Evolutionary conservation across 1,139 yeast species (phyloP).

Genomic region (Debaryomycetaceae sp.): DNA sequence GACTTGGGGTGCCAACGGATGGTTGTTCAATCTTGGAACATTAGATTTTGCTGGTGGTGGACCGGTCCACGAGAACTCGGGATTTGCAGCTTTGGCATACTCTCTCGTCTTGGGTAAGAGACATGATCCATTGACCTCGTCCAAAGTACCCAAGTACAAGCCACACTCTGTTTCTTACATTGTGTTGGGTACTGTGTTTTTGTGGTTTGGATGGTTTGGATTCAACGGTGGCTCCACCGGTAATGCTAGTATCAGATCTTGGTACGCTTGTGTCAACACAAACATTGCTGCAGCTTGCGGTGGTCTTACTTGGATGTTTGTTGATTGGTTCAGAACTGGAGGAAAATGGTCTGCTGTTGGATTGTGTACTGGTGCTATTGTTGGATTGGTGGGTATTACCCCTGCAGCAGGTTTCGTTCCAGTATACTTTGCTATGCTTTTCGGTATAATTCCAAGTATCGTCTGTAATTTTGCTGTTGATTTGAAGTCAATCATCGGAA

Average conservation of each 20-base stretch:
- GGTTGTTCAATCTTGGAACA: constrained; percentile 80
- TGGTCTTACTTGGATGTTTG: constrained; percentile 89
- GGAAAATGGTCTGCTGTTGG: constrained; percentile 95
- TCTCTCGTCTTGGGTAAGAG: constrained; percentile 91
- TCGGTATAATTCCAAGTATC: constrained; percentile 77
- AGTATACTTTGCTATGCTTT: constrained; percentile 78
- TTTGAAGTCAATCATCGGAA: constrained; percentile 64
- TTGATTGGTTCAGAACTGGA: constrained; percentile 85
- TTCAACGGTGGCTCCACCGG: constrained; percentile 98
- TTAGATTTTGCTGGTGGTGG: constrained; percentile 98
- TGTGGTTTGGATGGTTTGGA: constrained; percentile 99
- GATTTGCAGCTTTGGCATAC: constrained; percentile 91
- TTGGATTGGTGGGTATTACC: constrained; percentile 93
- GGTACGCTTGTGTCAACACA: constrained; percentile 91
- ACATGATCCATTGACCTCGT: constrained; percentile 70
- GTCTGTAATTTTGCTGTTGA: constrained; percentile 85
- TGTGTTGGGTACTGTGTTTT: constrained; percentile 89
- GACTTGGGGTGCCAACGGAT: constrained; percentile 94
- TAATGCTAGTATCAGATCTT: constrained; percentile 84
- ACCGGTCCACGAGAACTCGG: constrained; percentile 93
- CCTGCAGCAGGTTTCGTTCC: constrained; percentile 98
- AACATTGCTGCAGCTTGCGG: constrained; percentile 90
- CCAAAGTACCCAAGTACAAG: constrained; percentile 78
- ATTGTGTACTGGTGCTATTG: constrained; percentile 87
- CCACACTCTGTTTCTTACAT: constrained; percentile 89